Evolutionary conservation across 148 eudicot genomes (phyloP), one percentile per base, ranked within the genome.

Genomic region (Oxyria digyna): DNA sequence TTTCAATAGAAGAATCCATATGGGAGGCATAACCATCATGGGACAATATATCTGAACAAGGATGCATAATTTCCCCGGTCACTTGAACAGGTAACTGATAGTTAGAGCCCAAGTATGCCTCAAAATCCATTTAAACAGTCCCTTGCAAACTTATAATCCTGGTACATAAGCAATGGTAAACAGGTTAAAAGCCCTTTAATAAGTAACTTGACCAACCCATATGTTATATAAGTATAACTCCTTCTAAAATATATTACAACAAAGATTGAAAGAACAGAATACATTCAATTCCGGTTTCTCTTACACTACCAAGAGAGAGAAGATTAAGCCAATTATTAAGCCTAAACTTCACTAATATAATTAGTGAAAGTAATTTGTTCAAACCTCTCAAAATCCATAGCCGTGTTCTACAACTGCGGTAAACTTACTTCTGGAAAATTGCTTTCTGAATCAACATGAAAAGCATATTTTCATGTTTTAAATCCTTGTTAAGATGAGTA

Each of bases 51-150:
- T 17, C 23, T 48, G 77, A 68, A 72, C 43, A 71, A 5, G 73
- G 26, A 21, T 68, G 74, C 42, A 41, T 24, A n/a, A 54, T 52
- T 8, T 72, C 75, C 45, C 57, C 69, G 20, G 46, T 35, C 37
- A 42, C 18, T 8, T 64, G 73, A 71, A 45, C 59, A 38, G 72
- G 59, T 69, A 52, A 62, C 24, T 71, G 72, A 21, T 67, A 24
- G 35, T 67, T 69, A 24, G 71, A 77, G 48, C 65, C 67, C 50
- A 70, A 42, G 48, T 70, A 70, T 15, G 50, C 42, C 69, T 77
- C 71, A 38, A 48, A 41, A 50, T 37, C 42, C 79, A 78, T 83
- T 54, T 23, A 37, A 65, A 38, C 50, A 26, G 55, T 59, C 65
- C 11, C 65, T 52, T 52, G 62, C 62, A 23, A 23, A 52, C 26